Evolutionary conservation across 495 filamentous ascomycete genomes (phyloP).

Genomic region (Lepidopterella palustris): DNA sequence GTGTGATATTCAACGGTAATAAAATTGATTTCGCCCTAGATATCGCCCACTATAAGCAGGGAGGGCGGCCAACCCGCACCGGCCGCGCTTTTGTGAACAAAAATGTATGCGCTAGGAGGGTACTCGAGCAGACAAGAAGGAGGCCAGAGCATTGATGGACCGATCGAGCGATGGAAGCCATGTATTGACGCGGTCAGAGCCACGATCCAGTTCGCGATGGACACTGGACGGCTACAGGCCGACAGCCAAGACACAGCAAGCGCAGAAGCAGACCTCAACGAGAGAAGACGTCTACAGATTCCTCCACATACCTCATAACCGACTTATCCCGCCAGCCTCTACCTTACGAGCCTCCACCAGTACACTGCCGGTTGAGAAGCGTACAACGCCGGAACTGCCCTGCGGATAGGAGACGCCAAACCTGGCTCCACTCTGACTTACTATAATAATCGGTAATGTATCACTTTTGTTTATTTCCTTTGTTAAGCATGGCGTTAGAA

Average conservation of each 20-base stretch:
- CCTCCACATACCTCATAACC: background rate
- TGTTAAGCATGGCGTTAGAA: constrained; percentile 24
- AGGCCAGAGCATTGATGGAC: background rate
- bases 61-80: too few species aligned
- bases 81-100: too few species aligned
- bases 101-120: too few species aligned
- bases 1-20: too few species aligned
- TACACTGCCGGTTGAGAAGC: constrained; percentile 22
- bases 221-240: too few species aligned
- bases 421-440: constrained; percentile 4
- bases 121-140: too few species aligned
- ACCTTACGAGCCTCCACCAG: constrained; percentile 17
- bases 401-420: constrained; percentile 12
- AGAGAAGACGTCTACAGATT: constrained; percentile 5
- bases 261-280: constrained; percentile 9
- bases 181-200: background rate
- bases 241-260: too few species aligned
- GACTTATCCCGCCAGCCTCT: constrained; percentile 1
- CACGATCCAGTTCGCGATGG: background rate
- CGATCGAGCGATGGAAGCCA: background rate
- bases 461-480: constrained; percentile 21
- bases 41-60: too few species aligned
- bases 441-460: constrained; percentile 8
- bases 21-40: too few species aligned
- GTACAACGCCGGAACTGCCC: constrained; percentile 19